phyloP scores from a whole-genome alignment of 2,329 filamentous ascomycete genomes.

The Alternaria conjuncta region DNA sequence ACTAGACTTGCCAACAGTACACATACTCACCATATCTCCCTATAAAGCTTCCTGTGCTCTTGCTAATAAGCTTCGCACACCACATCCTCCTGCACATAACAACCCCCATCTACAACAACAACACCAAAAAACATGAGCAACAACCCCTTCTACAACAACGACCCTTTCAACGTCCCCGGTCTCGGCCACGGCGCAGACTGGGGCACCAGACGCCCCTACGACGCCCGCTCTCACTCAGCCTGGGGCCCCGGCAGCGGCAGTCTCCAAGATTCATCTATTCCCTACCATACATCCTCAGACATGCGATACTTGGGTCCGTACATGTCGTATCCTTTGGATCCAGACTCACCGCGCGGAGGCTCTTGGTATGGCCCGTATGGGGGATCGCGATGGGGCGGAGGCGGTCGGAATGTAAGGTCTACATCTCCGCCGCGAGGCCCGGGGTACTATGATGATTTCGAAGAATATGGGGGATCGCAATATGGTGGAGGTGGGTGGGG shows the following conservation, averaged over 20 bases:
- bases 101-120: background rate
- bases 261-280: background rate
- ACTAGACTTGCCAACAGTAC: background rate
- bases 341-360: background rate
- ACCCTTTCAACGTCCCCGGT: background rate
- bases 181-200: background rate
- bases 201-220: background rate
- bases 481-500: background rate
- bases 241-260: background rate
- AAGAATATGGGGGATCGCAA: background rate
- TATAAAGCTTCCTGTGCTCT: background rate
- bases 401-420: background rate
- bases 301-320: background rate
- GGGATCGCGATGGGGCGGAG: background rate
- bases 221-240: background rate
- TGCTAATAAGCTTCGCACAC: background rate
- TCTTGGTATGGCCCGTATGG: background rate
- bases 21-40: too few relatives aligned
- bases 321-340: background rate
- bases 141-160: background rate
- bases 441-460: background rate
- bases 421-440: background rate
- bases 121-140: background rate
- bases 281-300: background rate
- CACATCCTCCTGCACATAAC: background rate